phyloP scores from a whole-genome alignment of 768 basidiomycete genomes.

The Mycena albidolilacea region DNA sequence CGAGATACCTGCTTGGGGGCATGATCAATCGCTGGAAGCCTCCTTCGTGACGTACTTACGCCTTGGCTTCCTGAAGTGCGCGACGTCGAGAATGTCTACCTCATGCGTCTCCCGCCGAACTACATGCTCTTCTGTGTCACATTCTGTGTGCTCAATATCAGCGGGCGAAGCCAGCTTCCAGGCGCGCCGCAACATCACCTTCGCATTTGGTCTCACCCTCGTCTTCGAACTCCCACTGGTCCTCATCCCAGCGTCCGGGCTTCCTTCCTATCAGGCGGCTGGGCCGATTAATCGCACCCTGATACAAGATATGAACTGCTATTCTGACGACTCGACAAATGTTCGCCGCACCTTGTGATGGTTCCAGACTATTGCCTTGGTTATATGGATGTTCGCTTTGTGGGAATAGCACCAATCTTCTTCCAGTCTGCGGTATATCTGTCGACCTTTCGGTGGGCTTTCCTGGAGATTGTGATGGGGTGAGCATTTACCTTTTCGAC shows the following conservation, averaged over 20 bases:
- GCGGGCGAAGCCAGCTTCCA: not conserved
- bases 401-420: not conserved
- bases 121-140: slow-evolving; percentile 30
- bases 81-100: slow-evolving; percentile 47
- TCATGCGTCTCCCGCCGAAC: not conserved
- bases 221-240: not conserved
- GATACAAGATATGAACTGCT: too few species aligned
- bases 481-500: not conserved
- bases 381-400: not conserved
- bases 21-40: not conserved
- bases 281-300: not conserved
- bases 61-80: slow-evolving; percentile 49
- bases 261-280: not conserved
- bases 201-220: not conserved
- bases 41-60: slow-evolving; percentile 33
- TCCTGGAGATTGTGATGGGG: not conserved
- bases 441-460: not conserved
- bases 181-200: not conserved
- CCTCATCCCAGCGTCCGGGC: not conserved
- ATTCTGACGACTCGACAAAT: not conserved
- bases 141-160: not conserved
- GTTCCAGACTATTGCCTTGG: not conserved
- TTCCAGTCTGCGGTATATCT: not conserved
- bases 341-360: not conserved
- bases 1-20: slow-evolving; percentile 39